Evolutionary conservation across 495 filamentous ascomycete species (phyloP), one percentile per base, ranked within the genome.

Genomic region (Emericellopsis terricola): DNA sequence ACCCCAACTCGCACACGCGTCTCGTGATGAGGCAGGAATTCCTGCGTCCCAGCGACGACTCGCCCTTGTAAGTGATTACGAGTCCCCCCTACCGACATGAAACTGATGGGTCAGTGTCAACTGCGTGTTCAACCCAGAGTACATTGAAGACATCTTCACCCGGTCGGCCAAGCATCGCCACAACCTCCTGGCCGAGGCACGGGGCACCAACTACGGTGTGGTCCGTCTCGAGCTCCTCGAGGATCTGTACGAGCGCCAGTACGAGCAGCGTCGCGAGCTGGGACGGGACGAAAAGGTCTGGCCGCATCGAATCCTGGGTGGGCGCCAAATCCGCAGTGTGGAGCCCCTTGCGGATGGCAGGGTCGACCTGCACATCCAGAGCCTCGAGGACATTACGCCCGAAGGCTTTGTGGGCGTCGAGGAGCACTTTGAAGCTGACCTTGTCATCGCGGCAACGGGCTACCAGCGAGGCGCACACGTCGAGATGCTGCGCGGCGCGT

Each of bases 121-220:
- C 52, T 85, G 87, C 43, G 77, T 94, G 42, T 97, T 97, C 63
- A 79, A 94, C 52, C 86, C 87, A 3, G 69, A 75, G 27, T 74
- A 73, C 17, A 73, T 91, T 5, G 77, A 92, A 42, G 57, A 53
- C 19, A 65, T 92, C 43, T 94, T 73, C 56, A 52, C 64, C 32
- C 71, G 75, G 28, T 51, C 72, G 2, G 46, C 69, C 0, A 59
- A 69, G 15, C 64, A 75, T 38, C 77, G 85, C 30, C 53, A 61
- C 29, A 57, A 64, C 24, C 62, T 75, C 29, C 65, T 91, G 29
- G 49, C 56, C 3, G 65, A 68, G 15, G 76, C 86, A 41, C 69
- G 71, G 29, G 68, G 65, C 19, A 97, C 87, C 19, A 97, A 97
- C 58, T 97, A 97, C 55, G 76, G 81, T 29, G 89, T 94, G 4